These are phyloP conservation scores for Acacia melanoxylon DNA, from an alignment of 306 rosid species.

Conservation along the genomic window DNA sequence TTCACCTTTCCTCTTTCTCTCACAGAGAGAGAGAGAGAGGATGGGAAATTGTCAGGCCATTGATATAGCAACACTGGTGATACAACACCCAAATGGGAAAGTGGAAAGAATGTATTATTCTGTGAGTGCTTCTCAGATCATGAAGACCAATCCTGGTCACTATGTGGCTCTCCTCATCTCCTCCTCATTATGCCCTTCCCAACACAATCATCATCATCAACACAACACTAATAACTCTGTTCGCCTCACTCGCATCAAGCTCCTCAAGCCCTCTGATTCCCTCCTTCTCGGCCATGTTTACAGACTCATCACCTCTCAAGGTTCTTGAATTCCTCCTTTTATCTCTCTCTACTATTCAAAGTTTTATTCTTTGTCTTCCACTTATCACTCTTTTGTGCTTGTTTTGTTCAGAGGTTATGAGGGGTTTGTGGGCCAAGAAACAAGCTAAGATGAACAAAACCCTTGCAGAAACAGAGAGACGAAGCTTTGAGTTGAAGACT, in stretches of 20 bases:
- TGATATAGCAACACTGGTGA: constrained; percentile 79
- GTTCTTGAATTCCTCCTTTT: constrained; percentile 27
- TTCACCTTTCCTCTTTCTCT: not conserved
- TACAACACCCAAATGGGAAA: constrained; percentile 86
- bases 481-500: constrained; percentile 40
- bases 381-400: constrained; percentile 11
- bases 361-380: constrained; percentile 8
- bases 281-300: constrained; percentile 92
- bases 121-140: constrained; percentile 64
- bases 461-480: constrained; percentile 42
- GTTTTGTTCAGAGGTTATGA: constrained; percentile 64
- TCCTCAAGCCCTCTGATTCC: constrained; percentile 77
- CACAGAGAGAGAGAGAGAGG: not conserved
- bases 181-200: constrained; percentile 57
- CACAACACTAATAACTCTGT: constrained; percentile 7
- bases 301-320: constrained; percentile 82
- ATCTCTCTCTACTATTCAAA: not conserved
- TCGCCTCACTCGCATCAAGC: constrained; percentile 89
- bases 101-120: constrained; percentile 64
- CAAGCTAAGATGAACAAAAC: constrained; percentile 64
- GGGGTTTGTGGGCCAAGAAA: constrained; percentile 72
- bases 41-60: constrained; percentile 98
- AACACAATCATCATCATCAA: not conserved
- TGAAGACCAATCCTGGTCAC: constrained; percentile 90
- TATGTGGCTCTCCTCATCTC: constrained; percentile 90